Percentiles rank a stretch among this genome's conserved stretches.
Evolutionary conservation across 2,329 filamentous ascomycete species (phyloP).

Genomic region (Ceratocystiopsis minuta): DNA sequence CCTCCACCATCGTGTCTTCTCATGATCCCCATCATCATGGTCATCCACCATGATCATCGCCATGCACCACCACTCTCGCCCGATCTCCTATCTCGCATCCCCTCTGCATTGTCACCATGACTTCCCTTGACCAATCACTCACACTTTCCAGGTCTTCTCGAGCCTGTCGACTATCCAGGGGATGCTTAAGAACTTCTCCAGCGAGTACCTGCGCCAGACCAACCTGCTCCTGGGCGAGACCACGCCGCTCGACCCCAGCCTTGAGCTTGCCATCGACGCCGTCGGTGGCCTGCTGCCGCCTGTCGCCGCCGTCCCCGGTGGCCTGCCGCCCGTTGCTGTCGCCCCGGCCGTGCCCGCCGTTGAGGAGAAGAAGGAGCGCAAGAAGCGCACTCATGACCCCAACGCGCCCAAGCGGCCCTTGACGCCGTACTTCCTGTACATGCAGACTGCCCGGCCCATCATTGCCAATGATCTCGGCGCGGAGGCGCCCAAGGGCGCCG

Average conservation of each 20-base stretch:
- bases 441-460: constrained; percentile 68
- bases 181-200: constrained; percentile 60
- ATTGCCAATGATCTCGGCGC: constrained; percentile 63
- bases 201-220: constrained; percentile 76
- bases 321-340: constrained; percentile 17
- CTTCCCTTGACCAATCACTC: constrained; percentile 16
- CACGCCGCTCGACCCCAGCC: constrained; percentile 28
- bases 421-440: constrained; percentile 90
- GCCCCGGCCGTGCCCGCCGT: constrained; percentile 22
- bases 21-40: no score
- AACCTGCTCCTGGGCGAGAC: constrained; percentile 60
- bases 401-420: constrained; percentile 88
- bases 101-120: no score
- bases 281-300: constrained; percentile 18
- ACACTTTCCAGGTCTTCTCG: constrained; percentile 44
- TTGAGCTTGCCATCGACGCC: constrained; percentile 25
- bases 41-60: no score
- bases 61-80: neutral
- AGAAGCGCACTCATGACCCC: constrained; percentile 73
- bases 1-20: neutral
- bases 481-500: constrained; percentile 66
- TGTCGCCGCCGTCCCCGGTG: constrained; percentile 10
- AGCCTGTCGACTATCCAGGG: constrained; percentile 64
- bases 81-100: no score
- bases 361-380: constrained; percentile 70